Percentiles rank a stretch among this genome's conserved stretches.
Conservation (phyloP, 352 stramenopile species). For the Globisporangium lucens region DNA sequence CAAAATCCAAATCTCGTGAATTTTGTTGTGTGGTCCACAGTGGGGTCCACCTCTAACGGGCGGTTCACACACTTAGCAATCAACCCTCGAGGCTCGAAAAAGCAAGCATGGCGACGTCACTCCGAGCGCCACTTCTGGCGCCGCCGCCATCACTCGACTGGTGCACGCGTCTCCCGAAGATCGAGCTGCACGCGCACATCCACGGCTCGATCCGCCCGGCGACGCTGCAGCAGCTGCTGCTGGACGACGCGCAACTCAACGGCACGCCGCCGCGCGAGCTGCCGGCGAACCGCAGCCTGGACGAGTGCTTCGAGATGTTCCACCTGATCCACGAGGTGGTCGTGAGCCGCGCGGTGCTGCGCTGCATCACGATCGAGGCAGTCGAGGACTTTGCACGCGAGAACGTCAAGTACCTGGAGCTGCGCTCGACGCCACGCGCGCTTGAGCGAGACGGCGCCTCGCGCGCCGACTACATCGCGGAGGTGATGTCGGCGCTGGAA, state of each 20-base stretch:
- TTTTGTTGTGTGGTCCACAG: constrained; percentile 1
- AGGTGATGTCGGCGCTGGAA: constrained; percentile 62
- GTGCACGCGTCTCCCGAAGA: constrained; percentile 65
- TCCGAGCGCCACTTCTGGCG: background rate
- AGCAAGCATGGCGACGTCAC: constrained; percentile 3
- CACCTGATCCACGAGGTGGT: constrained; percentile 81
- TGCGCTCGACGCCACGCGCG: constrained; percentile 75
- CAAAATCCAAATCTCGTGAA: background rate
- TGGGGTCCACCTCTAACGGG: background rate
- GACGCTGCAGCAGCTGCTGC: constrained; percentile 67
- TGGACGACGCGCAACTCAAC: constrained; percentile 33
- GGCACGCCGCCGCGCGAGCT: constrained; percentile 29
- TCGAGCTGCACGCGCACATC: constrained; percentile 88
- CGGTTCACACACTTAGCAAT: constrained; percentile 7
- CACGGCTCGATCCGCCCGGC: constrained; percentile 73
- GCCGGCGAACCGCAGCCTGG: constrained; percentile 52
- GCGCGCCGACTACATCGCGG: constrained; percentile 64
- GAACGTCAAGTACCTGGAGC: constrained; percentile 83
- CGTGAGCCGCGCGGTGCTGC: constrained; percentile 56
- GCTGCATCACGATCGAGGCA: constrained; percentile 66
- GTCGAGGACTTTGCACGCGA: constrained; percentile 82
- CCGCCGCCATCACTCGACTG: constrained; percentile 32
- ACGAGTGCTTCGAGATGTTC: constrained; percentile 90
- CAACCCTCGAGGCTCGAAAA: constrained; percentile 1
- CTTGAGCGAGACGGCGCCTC: constrained; percentile 52